Evolutionary conservation across 441 rosid genomes (phyloP).

Genomic region (Erodium texanum): DNA sequence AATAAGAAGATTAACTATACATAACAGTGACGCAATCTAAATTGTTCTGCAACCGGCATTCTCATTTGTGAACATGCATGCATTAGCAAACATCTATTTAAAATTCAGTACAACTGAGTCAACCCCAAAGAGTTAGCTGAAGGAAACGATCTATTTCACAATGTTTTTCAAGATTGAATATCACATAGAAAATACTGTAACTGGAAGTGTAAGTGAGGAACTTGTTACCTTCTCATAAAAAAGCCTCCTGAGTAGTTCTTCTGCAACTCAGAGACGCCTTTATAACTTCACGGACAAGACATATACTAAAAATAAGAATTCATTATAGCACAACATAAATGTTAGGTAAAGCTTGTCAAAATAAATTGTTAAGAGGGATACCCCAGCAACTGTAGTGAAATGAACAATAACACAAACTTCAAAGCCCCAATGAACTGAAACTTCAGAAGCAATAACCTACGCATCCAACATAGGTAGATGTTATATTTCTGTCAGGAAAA

Average conservation of each 20-base stretch:
- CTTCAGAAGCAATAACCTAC: background rate
- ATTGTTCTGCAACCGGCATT: no score
- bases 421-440: background rate
- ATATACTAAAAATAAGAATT: background rate
- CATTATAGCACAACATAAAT: background rate
- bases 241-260: background rate
- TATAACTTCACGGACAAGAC: background rate
- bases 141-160: background rate
- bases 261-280: background rate
- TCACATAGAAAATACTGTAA: background rate
- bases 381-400: background rate
- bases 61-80: no score
- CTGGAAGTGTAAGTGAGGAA: background rate
- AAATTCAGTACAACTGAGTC: no score
- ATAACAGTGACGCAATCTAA: no score
- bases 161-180: background rate
- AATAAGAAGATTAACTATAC: no score
- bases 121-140: no score
- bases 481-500: background rate
- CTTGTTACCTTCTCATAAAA: background rate
- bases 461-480: background rate
- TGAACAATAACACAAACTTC: background rate
- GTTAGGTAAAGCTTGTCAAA: background rate
- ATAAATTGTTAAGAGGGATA: background rate
- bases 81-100: no score